Evolutionary conservation across 2,329 filamentous ascomycete genomes (phyloP).

Genomic region (Colletotrichum eremochloae): DNA sequence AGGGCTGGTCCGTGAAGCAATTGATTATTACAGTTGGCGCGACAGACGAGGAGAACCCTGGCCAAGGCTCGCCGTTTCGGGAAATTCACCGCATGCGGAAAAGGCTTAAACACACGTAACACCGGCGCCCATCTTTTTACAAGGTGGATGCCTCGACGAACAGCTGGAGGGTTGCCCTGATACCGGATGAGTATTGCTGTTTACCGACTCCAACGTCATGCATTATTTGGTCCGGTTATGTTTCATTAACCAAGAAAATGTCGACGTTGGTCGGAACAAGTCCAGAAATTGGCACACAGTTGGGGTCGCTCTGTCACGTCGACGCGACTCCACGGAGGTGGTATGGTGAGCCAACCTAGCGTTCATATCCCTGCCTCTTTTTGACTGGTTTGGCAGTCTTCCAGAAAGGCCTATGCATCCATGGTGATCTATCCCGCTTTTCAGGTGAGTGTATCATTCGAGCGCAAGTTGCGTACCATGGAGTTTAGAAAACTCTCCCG

Average conservation of each 20-base stretch:
- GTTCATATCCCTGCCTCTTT: background rate
- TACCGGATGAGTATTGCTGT: background rate
- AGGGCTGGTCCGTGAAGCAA: constrained; percentile 12
- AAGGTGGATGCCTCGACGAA: constrained; percentile 11
- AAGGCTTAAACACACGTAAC: constrained; percentile 6
- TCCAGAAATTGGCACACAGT: background rate
- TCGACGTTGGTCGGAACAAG: background rate
- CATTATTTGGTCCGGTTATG: background rate
- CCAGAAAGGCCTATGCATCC: constrained; percentile 15
- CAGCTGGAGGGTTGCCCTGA: background rate
- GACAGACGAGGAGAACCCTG: constrained; percentile 27
- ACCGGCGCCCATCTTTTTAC: constrained; percentile 18
- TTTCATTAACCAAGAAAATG: background rate
- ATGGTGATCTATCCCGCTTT: constrained; percentile 14
- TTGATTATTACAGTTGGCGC: constrained; percentile 1
- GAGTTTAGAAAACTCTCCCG: constrained; percentile 7
- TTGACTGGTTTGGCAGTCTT: constrained; percentile 15
- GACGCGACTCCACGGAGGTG: constrained; percentile 11
- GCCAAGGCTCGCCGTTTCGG: constrained; percentile 20
- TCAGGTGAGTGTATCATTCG: constrained; percentile 28
- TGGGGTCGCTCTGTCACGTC: background rate
- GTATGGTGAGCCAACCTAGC: constrained; percentile 19
- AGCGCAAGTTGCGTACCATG: background rate
- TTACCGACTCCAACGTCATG: background rate
- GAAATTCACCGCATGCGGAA: constrained; percentile 23